Conservation (phyloP, 148 eudicot genomes). For the Drosera capensis region DNA sequence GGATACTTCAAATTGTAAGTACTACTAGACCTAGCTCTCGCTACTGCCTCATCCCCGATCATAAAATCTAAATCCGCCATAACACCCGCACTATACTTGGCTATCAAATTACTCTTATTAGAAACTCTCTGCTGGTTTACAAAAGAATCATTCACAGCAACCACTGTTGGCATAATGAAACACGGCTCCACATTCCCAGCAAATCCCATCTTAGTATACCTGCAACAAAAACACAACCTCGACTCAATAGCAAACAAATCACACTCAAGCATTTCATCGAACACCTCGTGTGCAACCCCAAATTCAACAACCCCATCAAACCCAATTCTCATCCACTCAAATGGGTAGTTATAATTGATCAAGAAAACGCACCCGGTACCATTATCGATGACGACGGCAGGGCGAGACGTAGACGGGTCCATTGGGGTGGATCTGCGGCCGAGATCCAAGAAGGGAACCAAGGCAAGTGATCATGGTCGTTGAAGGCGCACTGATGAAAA, state of each 20-base stretch:
- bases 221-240: conserved; percentile 15
- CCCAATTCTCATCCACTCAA: not conserved
- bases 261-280: conserved; percentile 11
- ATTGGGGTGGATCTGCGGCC: conserved; percentile 39
- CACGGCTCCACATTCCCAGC: conserved; percentile 96
- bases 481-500: conserved; percentile 7
- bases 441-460: conserved; percentile 32
- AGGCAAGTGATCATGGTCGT: conserved; percentile 41
- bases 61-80: conserved; percentile 95
- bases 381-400: conserved; percentile 85
- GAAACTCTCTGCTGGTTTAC: conserved; percentile 56
- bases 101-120: conserved; percentile 56
- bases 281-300: conserved; percentile 10
- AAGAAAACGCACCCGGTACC: conserved; percentile 70
- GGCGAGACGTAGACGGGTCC: conserved; percentile 72
- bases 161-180: conserved; percentile 71
- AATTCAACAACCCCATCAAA: not conserved
- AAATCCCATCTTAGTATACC: conserved; percentile 98
- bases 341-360: not conserved
- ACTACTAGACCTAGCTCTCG: conserved; percentile 73
- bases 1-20: conserved; percentile 66
- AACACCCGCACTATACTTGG: conserved; percentile 89
- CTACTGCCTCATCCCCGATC: conserved; percentile 76
- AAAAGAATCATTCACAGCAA: conserved; percentile 75
- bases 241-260: not conserved